Base-by-base conservation (phyloP, 257 asterid genomes). In the Forsythia viridissima region DNA sequence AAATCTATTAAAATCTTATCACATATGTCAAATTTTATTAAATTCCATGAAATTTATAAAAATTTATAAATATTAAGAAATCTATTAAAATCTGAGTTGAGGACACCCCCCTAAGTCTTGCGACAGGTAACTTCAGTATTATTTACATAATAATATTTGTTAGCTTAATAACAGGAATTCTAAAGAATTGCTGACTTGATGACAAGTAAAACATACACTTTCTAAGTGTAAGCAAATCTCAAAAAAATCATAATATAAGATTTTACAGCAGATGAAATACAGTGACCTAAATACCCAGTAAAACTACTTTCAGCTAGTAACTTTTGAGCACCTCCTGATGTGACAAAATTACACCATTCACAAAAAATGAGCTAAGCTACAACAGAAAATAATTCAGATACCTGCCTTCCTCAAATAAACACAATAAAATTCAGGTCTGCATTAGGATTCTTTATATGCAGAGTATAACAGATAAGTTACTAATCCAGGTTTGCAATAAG, bases 241-340 rank as follows among this genome's bases (percentile, higher is more conserved):
- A 43, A 30, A 66, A 10, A 73, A 51, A 55, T 74, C 46, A 46
- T 37, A 42, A 34, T 18, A 75, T 42, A 34, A 21, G 38, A 43
- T 80, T 34, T 41, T 42, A 80, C 52, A 67, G 36, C 66, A 67
- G 46, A 34, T 48, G 30, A 20, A 13, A 40, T 13, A 72, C 75
- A 41, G 46, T 69, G 68, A 21, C 42, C 34, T 39, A 39, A 44
- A 66, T 21, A 70, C 71, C n/a, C 76, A 71, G n/a, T 42, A 30
- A 70, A 74, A 77, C 63, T 51, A 67, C 74, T 48, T 73, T 37
- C 77, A 76, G 70, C 61, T 41, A 70, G 73, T 61, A 70, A 43
- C 67, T 41, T 48, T 34, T 7, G 63, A 5, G 44, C 74, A 63
- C 52, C 78, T 63, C 38, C 46, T 42, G 43, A 18, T 15, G 66